Evolutionary conservation across 2,329 filamentous ascomycete genomes (phyloP).

Genomic region (Aureobasidium lini): DNA sequence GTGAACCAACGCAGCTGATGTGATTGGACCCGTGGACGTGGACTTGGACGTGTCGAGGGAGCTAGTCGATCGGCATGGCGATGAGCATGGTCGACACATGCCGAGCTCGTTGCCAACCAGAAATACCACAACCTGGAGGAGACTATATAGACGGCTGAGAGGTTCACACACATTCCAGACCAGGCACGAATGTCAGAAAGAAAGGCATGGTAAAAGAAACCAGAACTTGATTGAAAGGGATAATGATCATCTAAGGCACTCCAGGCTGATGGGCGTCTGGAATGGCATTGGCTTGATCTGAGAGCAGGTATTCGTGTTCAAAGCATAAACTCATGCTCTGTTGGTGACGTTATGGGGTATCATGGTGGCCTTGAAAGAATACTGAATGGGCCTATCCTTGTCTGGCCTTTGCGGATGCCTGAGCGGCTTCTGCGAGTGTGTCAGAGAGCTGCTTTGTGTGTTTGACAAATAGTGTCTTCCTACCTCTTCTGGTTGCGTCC

Average conservation of each 20-base stretch:
- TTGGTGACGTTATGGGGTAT: constrained; percentile 5
- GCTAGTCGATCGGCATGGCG: not conserved
- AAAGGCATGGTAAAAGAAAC: constrained; percentile 2
- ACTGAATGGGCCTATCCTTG: constrained; percentile 18
- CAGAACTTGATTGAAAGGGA: constrained; percentile 12
- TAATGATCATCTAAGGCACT: constrained; percentile 10
- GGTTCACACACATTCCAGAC: not conserved
- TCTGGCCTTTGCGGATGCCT: constrained; percentile 30
- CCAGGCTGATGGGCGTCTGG: not conserved
- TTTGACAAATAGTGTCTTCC: constrained; percentile 17
- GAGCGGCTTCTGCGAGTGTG: constrained; percentile 21
- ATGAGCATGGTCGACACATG: not conserved
- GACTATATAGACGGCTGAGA: not conserved
- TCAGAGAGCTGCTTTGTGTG: not conserved
- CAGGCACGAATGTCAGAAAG: not conserved
- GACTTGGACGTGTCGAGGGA: no score
- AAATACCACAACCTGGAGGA: not conserved
- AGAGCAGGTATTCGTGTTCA: constrained; percentile 3
- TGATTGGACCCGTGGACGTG: no score
- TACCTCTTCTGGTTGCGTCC: constrained; percentile 83
- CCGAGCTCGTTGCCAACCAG: not conserved
- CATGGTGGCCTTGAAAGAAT: not conserved
- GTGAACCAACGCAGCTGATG: not conserved
- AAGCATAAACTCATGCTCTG: not conserved
- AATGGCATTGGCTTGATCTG: not conserved